Evolutionary conservation across 2,329 filamentous ascomycete genomes (phyloP).

Genomic region (Colletotrichum paranaense): DNA sequence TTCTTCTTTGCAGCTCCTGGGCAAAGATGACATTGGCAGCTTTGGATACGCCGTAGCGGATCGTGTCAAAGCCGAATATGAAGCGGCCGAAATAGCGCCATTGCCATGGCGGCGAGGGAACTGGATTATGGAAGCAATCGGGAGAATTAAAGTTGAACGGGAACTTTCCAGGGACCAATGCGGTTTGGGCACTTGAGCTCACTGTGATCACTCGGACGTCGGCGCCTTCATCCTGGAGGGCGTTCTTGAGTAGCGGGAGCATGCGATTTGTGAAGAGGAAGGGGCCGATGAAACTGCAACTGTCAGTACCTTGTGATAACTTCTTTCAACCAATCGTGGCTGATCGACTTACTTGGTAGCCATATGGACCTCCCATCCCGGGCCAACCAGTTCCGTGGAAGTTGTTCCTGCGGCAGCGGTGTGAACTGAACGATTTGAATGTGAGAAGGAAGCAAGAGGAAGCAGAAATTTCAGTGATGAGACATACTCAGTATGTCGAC

Average conservation of each 20-base stretch:
- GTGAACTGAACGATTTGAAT: slow-evolving; percentile 38
- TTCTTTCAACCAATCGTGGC: not conserved
- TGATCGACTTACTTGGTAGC: slow-evolving; percentile 35
- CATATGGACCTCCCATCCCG: slow-evolving; percentile 40
- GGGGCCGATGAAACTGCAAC: slow-evolving; percentile 39
- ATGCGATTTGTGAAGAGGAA: slow-evolving; percentile 40
- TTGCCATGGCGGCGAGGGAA: slow-evolving; percentile 26
- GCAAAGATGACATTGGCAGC: slow-evolving; percentile 37
- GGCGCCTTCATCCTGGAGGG: slow-evolving; percentile 21
- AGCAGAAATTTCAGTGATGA: not conserved
- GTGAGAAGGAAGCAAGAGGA: not conserved
- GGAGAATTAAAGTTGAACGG: slow-evolving; percentile 36
- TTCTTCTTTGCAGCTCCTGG: slow-evolving; percentile 31
- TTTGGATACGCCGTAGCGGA: slow-evolving; percentile 40
- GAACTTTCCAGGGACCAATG: slow-evolving; percentile 34
- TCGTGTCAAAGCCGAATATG: slow-evolving; percentile 37
- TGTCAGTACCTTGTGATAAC: not conserved
- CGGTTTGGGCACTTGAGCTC: slow-evolving; percentile 29
- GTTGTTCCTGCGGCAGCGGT: slow-evolving; percentile 34
- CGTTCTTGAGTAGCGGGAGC: slow-evolving; percentile 41
- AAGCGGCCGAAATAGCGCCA: slow-evolving; percentile 24
- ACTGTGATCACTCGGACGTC: slow-evolving; percentile 41
- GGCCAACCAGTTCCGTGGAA: slow-evolving; percentile 13
- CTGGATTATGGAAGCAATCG: slow-evolving; percentile 16
- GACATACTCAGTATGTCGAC: slow-evolving; percentile 41